Evolutionary conservation across 176 grass and related monocot species (phyloP), one percentile per base, ranked within the genome.

Genomic region (Aechmea fasciata): DNA sequence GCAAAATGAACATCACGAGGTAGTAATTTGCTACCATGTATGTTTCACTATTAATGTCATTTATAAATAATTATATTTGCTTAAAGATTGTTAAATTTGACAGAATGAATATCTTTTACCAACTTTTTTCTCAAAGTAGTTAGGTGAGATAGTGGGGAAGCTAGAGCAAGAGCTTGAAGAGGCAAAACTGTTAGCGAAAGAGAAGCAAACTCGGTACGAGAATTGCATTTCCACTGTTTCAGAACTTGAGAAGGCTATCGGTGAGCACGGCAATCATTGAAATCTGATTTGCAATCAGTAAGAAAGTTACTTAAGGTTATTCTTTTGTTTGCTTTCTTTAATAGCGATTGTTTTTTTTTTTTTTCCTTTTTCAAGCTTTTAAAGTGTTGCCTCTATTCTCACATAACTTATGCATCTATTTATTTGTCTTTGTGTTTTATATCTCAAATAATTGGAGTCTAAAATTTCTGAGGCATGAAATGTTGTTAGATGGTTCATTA

Each of bases 1-100:
- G 61, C 89, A 99, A 90, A 99, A 99, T 77, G 94, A 99, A 71
- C 87, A 99, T 68, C 87, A 99, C 75, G 93, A 99, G 89, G 94
- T 99, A 84, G 50, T 68, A 70, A 14, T 17, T 69, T 49, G 29
- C 2, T 41, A 10, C 63, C 65, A 66, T 65, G 57, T 11, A 77
- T 83, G 53, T 13, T 53, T 79, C 17, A 11, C n/a, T 65, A 64
- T 12, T 11, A 14, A 1, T 66, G 65, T 71, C 74, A 63, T 47
- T 68, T 76, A 9, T 52, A 52, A 23, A 6, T 29, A 23, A 70
- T 52, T 10, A 70, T 52, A 24, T 24, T 53, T 70, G 26, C 13
- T 19, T 26, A 11, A 52, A 26, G n/a, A 52, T 53, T 26, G 17
- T 53, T 52, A 28, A 26, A 22, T 52, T 41, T 41, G 33, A 18